Percentiles rank a stretch among this genome's conserved stretches.
phyloP scores from a whole-genome alignment of 139 green algal genomes.

The Tetradesmus lagerheimii region DNA sequence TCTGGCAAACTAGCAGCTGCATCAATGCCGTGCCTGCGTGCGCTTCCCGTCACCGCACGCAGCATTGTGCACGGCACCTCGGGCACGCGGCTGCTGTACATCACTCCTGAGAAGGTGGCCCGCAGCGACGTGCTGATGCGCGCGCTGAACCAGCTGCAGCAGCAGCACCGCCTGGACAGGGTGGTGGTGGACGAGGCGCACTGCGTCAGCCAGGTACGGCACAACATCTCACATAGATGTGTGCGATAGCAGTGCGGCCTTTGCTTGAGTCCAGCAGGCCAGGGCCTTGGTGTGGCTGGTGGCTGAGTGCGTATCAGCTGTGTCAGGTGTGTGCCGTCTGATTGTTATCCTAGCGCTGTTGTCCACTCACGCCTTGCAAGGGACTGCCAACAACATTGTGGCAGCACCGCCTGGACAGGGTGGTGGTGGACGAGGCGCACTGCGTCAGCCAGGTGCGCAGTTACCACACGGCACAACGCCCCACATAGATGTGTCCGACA shows the following conservation, averaged over 20 bases:
- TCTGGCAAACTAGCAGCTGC: no score
- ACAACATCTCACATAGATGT: no score
- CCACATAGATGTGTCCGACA: no score
- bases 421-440: slow-evolving; percentile 93
- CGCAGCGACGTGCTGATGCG: slow-evolving; percentile 72
- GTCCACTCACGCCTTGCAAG: no score
- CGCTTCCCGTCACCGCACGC: not conserved
- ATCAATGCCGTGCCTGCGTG: not conserved
- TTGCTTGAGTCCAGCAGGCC: no score
- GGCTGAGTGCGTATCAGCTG: no score
- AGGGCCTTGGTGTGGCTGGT: no score
- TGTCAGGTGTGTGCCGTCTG: no score
- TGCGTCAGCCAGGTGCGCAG: slow-evolving; percentile 58
- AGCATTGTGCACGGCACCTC: slow-evolving; percentile 56
- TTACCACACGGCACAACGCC: no score
- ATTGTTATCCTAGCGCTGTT: no score
- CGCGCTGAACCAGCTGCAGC: slow-evolving; percentile 75
- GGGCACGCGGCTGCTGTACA: slow-evolving; percentile 61
- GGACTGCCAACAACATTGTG: no score
- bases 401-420: slow-evolving; percentile 64
- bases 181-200: slow-evolving; percentile 93
- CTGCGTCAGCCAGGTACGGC: slow-evolving; percentile 78
- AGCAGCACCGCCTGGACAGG: slow-evolving; percentile 63
- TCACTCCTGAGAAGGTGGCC: slow-evolving; percentile 84
- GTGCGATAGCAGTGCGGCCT: no score